These are phyloP conservation scores for Cryphonectria radicalis DNA, from an alignment of 2,329 filamentous ascomycete species.

Conservation along the genomic window DNA sequence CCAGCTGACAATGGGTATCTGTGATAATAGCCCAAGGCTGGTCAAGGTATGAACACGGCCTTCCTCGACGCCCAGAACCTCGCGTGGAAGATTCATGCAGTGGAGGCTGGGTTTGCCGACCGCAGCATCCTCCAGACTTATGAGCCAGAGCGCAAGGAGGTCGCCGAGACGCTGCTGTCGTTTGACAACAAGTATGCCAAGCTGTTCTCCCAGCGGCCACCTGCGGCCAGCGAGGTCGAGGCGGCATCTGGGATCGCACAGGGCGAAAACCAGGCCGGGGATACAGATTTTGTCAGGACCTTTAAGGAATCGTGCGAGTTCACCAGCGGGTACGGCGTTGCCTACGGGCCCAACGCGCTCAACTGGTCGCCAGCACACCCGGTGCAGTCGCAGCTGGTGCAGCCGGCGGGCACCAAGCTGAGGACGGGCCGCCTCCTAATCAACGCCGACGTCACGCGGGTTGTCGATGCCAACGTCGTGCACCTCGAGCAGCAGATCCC, in stretches of 20 bases:
- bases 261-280: slow-evolving; percentile 42
- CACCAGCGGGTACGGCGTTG: slow-evolving; percentile 89
- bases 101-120: slow-evolving; percentile 79
- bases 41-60: slow-evolving; percentile 80
- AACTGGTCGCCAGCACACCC: slow-evolving; percentile 81
- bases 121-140: slow-evolving; percentile 81
- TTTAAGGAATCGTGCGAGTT: slow-evolving; percentile 94
- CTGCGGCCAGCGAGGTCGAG: slow-evolving; percentile 73
- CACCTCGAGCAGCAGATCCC: slow-evolving; percentile 90
- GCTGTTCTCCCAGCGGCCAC: slow-evolving; percentile 80
- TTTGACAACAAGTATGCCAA: slow-evolving; percentile 92
- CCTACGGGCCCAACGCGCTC: slow-evolving; percentile 78
- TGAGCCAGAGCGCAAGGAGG: slow-evolving; percentile 80
- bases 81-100: slow-evolving; percentile 94
- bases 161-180: slow-evolving; percentile 81
- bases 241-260: slow-evolving; percentile 56
- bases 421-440: slow-evolving; percentile 76
- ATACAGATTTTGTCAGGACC: slow-evolving; percentile 83
- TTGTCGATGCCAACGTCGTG: slow-evolving; percentile 87
- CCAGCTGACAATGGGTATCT: neutral
- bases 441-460: slow-evolving; percentile 81
- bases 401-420: slow-evolving; percentile 67
- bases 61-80: slow-evolving; percentile 85
- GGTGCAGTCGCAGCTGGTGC: slow-evolving; percentile 71
- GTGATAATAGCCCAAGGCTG: slow-evolving; percentile 70